Evolutionary conservation across 495 filamentous ascomycete species (phyloP).

Genomic region (Copromyces sp.): DNA sequence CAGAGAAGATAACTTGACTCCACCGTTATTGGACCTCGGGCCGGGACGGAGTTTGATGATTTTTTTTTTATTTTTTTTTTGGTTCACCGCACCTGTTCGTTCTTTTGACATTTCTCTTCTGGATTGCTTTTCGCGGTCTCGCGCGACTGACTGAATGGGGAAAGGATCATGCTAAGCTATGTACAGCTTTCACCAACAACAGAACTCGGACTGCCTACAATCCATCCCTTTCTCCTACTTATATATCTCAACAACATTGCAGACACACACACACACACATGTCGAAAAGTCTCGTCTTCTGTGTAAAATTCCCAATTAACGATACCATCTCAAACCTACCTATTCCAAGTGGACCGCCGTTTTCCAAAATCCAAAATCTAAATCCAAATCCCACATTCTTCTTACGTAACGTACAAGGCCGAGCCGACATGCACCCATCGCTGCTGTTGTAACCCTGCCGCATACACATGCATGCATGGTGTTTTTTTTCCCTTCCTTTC

Average conservation of each 20-base stretch:
- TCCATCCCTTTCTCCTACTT: too few species aligned
- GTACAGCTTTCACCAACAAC: too few species aligned
- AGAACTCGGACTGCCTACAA: too few species aligned
- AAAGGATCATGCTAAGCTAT: too few species aligned
- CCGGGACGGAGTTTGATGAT: background rate
- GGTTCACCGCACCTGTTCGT: background rate
- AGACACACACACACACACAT: too few species aligned
- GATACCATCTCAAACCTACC: background rate
- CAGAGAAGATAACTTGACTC: background rate
- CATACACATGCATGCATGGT: background rate
- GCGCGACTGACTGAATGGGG: too few species aligned
- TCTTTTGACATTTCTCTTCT: background rate
- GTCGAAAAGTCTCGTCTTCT: background rate
- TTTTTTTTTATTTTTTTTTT: background rate
- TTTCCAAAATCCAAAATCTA: background rate
- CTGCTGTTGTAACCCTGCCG: background rate
- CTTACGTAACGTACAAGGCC: constrained; percentile 2
- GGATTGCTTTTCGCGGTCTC: background rate
- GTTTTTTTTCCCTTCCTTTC: background rate
- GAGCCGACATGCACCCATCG: background rate
- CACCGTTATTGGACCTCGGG: background rate
- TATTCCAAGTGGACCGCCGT: background rate
- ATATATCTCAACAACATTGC: too few species aligned
- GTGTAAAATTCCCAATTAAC: background rate
- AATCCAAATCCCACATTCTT: background rate